These are phyloP conservation scores for Craterostigma plantagineum DNA, from an alignment of 257 asterid species.

Conservation along the genomic window DNA sequence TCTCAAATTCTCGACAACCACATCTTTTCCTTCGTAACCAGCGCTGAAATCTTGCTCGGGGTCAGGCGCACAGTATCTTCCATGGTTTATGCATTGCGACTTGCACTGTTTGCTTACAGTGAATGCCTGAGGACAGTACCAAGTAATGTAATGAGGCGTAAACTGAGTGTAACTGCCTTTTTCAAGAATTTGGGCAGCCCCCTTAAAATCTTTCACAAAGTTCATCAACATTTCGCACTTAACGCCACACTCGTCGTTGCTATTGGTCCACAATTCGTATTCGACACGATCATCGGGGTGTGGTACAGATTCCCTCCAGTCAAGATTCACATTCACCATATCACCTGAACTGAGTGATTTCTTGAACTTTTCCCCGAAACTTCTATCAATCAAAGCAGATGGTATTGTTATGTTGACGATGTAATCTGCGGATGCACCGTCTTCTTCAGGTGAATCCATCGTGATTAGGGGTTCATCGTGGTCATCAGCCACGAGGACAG, in stretches of 20 bases:
- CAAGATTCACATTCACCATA: slow-evolving; percentile 81
- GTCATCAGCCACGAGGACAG: slow-evolving; percentile 73
- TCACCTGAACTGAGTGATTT: slow-evolving; percentile 41
- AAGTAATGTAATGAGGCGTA: slow-evolving; percentile 89
- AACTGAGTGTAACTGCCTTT: slow-evolving; percentile 82
- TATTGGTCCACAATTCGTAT: slow-evolving; percentile 87
- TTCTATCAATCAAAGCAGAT: slow-evolving; percentile 53
- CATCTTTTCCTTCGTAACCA: slow-evolving; percentile 83
- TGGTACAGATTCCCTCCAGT: slow-evolving; percentile 97
- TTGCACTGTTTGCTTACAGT: slow-evolving; percentile 86
- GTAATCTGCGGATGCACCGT: slow-evolving; percentile 31
- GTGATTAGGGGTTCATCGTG: slow-evolving; percentile 64
- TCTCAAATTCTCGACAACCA: slow-evolving; percentile 74
- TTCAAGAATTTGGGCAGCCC: slow-evolving; percentile 88
- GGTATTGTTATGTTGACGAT: slow-evolving; percentile 72
- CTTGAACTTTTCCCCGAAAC: slow-evolving; percentile 52
- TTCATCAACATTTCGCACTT: slow-evolving; percentile 85
- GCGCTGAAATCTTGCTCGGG: slow-evolving; percentile 88
- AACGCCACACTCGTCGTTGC: slow-evolving; percentile 88
- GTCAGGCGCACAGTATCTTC: slow-evolving; percentile 94
- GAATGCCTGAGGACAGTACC: slow-evolving; percentile 95
- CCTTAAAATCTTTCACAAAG: slow-evolving; percentile 68
- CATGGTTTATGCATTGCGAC: slow-evolving; percentile 85
- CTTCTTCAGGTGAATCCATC: slow-evolving; percentile 84
- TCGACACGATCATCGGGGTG: slow-evolving; percentile 97